phyloP scores from a whole-genome alignment of 352 stramenopile genomes.

The Phytophthora idaei region DNA sequence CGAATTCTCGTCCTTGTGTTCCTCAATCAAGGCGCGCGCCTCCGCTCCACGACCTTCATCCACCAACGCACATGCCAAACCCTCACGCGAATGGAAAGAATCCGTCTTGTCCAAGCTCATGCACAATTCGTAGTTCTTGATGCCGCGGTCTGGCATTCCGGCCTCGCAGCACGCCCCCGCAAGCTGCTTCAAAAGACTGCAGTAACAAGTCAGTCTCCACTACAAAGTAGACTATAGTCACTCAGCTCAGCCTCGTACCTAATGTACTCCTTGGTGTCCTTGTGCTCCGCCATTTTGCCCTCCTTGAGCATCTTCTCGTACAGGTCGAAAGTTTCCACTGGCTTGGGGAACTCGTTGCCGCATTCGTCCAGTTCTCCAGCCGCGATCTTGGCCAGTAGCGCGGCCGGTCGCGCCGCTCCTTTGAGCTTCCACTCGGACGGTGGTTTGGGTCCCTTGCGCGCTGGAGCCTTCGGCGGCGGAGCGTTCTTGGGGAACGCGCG shows the following conservation, averaged over 20 bases:
- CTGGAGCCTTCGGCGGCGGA: conserved; percentile 37
- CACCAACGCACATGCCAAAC: conserved; percentile 73
- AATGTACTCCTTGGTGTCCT: conserved; percentile 76
- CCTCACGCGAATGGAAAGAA: conserved; percentile 65
- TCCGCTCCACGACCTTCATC: conserved; percentile 82
- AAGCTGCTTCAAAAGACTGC: conserved; percentile 62
- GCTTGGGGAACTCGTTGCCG: conserved; percentile 75
- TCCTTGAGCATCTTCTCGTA: conserved; percentile 61
- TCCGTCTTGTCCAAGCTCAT: conserved; percentile 79
- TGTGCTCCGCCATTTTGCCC: conserved; percentile 58
- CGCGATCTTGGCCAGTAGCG: conserved; percentile 75
- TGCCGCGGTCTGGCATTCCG: conserved; percentile 73
- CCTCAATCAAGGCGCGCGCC: conserved; percentile 70
- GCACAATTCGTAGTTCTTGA: conserved; percentile 83
- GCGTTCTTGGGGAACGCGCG: conserved; percentile 60
- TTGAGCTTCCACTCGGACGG: conserved; percentile 83
- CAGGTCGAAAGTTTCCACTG: conserved; percentile 80
- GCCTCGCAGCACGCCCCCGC: conserved; percentile 75
- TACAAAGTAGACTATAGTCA: background rate
- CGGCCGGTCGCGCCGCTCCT: conserved; percentile 69
- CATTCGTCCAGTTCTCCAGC: conserved; percentile 80
- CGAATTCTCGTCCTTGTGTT: conserved; percentile 57
- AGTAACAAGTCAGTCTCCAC: conserved; percentile 4
- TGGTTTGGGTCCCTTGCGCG: conserved; percentile 60
- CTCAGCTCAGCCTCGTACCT: conserved; percentile 33